phyloP scores from a whole-genome alignment of 148 eudicot genomes.

The Salicornia ramosissima region DNA sequence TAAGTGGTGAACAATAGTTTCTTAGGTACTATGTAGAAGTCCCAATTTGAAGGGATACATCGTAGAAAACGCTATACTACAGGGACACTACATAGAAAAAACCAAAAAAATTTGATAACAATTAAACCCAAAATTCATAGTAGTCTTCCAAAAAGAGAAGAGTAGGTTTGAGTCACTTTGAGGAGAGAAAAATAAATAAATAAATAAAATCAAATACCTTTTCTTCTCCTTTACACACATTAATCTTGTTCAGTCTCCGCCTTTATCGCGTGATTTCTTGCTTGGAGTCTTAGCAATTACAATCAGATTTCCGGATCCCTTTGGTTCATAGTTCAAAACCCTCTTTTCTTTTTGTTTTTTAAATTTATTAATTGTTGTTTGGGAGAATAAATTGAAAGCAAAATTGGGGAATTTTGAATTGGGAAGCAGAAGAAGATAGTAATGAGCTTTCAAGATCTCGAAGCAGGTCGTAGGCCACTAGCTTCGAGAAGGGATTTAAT shows the following conservation, averaged over 20 bases:
- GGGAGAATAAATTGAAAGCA: neutral
- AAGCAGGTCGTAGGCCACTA: slow-evolving; percentile 41
- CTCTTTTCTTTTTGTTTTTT: neutral
- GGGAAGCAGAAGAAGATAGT: neutral
- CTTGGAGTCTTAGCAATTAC: neutral
- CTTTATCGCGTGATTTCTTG: neutral
- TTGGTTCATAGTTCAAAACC: neutral
- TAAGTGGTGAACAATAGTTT: no score
- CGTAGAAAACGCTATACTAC: no score
- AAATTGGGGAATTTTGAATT: neutral
- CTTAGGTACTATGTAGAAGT: no score
- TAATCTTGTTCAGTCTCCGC: neutral
- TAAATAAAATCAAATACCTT: neutral
- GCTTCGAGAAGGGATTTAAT: slow-evolving; percentile 37
- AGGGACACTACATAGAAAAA: no score
- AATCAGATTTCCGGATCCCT: slow-evolving; percentile 6
- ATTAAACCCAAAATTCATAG: no score
- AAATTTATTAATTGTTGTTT: neutral
- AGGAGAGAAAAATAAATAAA: neutral
- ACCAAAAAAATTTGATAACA: no score
- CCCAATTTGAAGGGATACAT: no score
- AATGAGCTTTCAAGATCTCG: slow-evolving; percentile 88
- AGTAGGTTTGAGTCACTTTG: no score
- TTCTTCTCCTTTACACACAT: no score
- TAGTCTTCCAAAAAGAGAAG: no score